These are phyloP conservation scores for Fusarium tupiense DNA, from an alignment of 2,329 filamentous ascomycete genomes.

Conservation along the genomic window DNA sequence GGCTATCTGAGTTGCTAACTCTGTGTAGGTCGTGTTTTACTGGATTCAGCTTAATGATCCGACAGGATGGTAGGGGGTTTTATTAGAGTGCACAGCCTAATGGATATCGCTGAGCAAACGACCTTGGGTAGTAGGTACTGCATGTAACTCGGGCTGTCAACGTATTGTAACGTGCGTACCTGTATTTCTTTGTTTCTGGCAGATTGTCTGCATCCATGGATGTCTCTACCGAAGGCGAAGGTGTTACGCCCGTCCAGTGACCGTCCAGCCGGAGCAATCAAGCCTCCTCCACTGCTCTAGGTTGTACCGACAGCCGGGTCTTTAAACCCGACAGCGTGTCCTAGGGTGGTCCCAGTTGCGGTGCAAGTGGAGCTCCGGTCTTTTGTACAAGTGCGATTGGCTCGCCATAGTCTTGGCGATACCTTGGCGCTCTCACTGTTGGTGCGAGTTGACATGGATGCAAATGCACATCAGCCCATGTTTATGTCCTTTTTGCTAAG, in stretches of 20 bases:
- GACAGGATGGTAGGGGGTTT: constrained; percentile 22
- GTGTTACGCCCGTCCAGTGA: constrained; percentile 19
- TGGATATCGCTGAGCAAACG: neutral
- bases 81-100: neutral
- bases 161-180: neutral
- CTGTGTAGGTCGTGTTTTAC: neutral
- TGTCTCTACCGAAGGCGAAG: constrained; percentile 13
- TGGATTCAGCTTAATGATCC: constrained; percentile 25
- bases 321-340: constrained; percentile 35
- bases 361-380: constrained; percentile 32
- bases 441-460: constrained; percentile 9
- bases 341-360: constrained; percentile 31
- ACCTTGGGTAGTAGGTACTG: neutral
- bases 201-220: neutral
- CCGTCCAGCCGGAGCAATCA: constrained; percentile 29
- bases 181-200: constrained; percentile 17
- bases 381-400: constrained; percentile 13
- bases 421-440: constrained; percentile 3
- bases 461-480: constrained; percentile 27
- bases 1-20: constrained; percentile 23
- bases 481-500: constrained; percentile 1
- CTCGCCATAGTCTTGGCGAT: neutral
- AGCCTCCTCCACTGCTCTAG: constrained; percentile 23
- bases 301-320: constrained; percentile 41
- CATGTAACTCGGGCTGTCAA: neutral